Base-by-base conservation (phyloP, 2,329 filamentous ascomycete species). In the Colletotrichum tabaci region DNA sequence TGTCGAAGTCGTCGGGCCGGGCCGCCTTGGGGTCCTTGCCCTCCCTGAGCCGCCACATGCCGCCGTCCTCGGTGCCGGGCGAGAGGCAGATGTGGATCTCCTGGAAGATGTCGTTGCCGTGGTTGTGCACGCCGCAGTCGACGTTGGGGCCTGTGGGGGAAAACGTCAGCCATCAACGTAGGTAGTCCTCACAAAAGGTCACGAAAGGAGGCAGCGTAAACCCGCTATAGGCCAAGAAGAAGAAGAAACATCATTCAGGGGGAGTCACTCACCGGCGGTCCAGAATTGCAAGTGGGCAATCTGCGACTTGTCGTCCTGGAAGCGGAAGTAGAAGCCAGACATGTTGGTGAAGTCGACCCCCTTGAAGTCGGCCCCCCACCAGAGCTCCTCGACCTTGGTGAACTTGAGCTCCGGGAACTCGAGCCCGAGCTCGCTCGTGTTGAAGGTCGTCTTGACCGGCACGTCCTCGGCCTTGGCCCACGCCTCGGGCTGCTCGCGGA, bases 281-380 rank as follows among this genome's bases (percentile, higher is more conserved):
- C 44, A 40, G 30, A 23, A 26, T 12, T 42, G 46, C n/a, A 61
- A 23, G 21, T 35, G 30, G 4, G n/a, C 30, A 16, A 50, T 40
- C 12, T 38, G 26, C 5, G 26, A 50, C 4, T 50, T 42, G n/a
- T 55, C 68, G n/a, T 38, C 26, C 5, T 42, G 52, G 50, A 58
- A 53, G 5, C 65, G 49, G 49, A 63, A 71, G 26, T 42, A 49
- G 18, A 63, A 62, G 10, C 68, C 57, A 58, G 56, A 53, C 47
- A 42, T 40, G 21, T 68, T 58, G 68, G n/a, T 61, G 23, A 63
- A 68, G 42, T 47, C 53, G 12, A 58, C 40, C n/a, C 61, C 52
- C 23, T 68, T 64, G 50, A 70, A 66, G 35, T 23, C 26, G 4
- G 15, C 42, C 21, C 56, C 56, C 67, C 56, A 52, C 64, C 42